Percentiles rank a stretch among this genome's conserved stretches.
These are phyloP conservation scores for Colletotrichum cereale DNA, from an alignment of 2,329 filamentous ascomycete genomes.

Conservation along the genomic window DNA sequence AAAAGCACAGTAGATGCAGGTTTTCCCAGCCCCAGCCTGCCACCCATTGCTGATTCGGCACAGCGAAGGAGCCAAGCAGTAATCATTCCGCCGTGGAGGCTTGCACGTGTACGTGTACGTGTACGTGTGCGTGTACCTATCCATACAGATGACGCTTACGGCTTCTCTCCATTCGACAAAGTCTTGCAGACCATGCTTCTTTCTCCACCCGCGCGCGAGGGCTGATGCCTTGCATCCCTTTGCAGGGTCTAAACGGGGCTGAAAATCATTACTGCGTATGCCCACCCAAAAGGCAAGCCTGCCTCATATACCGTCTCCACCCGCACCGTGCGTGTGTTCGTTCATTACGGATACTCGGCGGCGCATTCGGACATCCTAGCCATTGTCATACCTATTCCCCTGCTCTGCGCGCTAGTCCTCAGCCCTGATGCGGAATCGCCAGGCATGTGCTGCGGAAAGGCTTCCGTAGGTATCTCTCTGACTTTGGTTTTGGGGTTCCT, in stretches of 20 bases:
- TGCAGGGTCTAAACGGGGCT: neutral
- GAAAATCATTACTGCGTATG: neutral
- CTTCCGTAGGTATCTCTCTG: neutral
- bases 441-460: neutral
- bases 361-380: neutral
- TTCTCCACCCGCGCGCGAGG: conserved; percentile 7
- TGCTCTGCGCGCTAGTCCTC: conserved; percentile 2
- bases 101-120: no score
- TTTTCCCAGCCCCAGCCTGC: conserved; percentile 20
- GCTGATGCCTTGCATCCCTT: conserved; percentile 1
- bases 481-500: neutral
- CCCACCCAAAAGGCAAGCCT: neutral
- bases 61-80: neutral
- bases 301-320: neutral
- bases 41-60: conserved; percentile 11
- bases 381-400: neutral
- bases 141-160: neutral
- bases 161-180: conserved; percentile 23
- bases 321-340: neutral
- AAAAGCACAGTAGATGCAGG: neutral
- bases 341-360: neutral
- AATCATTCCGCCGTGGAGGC: neutral
- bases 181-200: conserved; percentile 23
- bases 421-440: conserved; percentile 6
- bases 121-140: no score